These are phyloP conservation scores for Ustilago shanxiensis DNA, from an alignment of 1,284 basidiomycete genomes.

Conservation along the genomic window DNA sequence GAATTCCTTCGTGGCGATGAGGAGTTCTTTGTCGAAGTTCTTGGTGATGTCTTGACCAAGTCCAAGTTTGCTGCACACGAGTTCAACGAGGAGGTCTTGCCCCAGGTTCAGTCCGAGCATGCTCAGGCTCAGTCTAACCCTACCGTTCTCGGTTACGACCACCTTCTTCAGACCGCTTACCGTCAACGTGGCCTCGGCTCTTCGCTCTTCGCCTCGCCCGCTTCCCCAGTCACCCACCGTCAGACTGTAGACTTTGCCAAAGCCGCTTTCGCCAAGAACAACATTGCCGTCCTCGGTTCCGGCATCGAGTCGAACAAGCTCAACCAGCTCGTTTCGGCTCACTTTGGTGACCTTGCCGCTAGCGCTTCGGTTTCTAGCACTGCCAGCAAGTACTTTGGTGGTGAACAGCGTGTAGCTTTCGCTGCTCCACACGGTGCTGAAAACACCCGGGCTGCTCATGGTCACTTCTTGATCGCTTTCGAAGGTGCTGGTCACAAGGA, in stretches of 20 bases:
- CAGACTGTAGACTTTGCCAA: slow-evolving; percentile 56
- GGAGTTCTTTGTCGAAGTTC: slow-evolving; percentile 66
- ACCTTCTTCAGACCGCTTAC: slow-evolving; percentile 66
- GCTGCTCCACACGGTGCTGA: slow-evolving; percentile 62
- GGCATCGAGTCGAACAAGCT: slow-evolving; percentile 61
- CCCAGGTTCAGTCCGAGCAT: slow-evolving; percentile 61
- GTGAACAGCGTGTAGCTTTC: slow-evolving; percentile 65
- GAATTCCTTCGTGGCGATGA: slow-evolving; percentile 97
- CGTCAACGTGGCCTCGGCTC: slow-evolving; percentile 65
- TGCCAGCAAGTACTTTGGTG: slow-evolving; percentile 68
- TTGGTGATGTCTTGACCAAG: slow-evolving; percentile 64
- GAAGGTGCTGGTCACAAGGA: slow-evolving; percentile 59
- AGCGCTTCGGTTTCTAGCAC: slow-evolving; percentile 38
- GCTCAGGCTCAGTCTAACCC: slow-evolving; percentile 60
- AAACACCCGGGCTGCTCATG: slow-evolving; percentile 52
- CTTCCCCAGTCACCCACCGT: slow-evolving; percentile 59
- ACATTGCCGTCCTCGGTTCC: slow-evolving; percentile 67
- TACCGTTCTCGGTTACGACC: slow-evolving; percentile 60
- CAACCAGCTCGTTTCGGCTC: slow-evolving; percentile 53
- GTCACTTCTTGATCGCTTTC: slow-evolving; percentile 68
- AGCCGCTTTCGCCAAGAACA: slow-evolving; percentile 63
- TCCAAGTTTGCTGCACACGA: slow-evolving; percentile 65
- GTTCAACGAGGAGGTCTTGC: slow-evolving; percentile 67
- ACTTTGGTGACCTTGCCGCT: slow-evolving; percentile 57
- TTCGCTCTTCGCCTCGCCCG: slow-evolving; percentile 66